Evolutionary conservation across 2,329 filamentous ascomycete genomes (phyloP), one percentile per base, ranked within the genome.

Genomic region (Fusarium sp.): DNA sequence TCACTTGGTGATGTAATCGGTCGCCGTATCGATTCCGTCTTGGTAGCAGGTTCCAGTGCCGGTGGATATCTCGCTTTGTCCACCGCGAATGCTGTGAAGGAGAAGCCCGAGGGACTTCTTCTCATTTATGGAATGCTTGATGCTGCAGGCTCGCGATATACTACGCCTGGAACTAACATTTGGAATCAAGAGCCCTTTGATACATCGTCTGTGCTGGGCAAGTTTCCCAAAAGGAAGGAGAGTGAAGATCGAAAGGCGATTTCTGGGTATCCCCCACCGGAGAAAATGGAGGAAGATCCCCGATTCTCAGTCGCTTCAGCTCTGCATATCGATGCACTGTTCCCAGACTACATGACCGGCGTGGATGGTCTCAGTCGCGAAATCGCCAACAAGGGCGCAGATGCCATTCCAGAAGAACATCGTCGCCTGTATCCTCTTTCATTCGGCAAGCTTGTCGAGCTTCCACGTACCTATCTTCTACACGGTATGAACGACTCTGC

Each of bases 331-430:
- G 62, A 73, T 3, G 72, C 65, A 0, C 37, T 73, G 0, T 70
- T 71, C n/a, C 70, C 65, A 4, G 72, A 74, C 14, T 74, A 74
- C 23, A 64, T 74, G 14, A 70, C 72, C 1, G 72, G 72, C 0
- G 3, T 71, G 3, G 28, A 57, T 0, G 72, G 70, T 0, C 51
- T 74, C 0, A 60, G 67, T 7, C 60, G 39, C 0, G 51, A 53
- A 4, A 60, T 74, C 4, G 62, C 56, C 5, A 58, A 13, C 6
- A 50, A 62, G 16, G 72, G 70, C 4, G 19, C 44, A 1, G 51
- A 58, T 3, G 60, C 58, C 1, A 71, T 74, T 3, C 58, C 67
- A 1, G 41, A 65, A 7, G 41, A 62, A 8, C 67, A 70, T 9
- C 49, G 48, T 7, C 44, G 60, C 1, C 21, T 74, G 1, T 74